Conservation (phyloP, 441 rosid genomes). For the Hura crepitans region DNA sequence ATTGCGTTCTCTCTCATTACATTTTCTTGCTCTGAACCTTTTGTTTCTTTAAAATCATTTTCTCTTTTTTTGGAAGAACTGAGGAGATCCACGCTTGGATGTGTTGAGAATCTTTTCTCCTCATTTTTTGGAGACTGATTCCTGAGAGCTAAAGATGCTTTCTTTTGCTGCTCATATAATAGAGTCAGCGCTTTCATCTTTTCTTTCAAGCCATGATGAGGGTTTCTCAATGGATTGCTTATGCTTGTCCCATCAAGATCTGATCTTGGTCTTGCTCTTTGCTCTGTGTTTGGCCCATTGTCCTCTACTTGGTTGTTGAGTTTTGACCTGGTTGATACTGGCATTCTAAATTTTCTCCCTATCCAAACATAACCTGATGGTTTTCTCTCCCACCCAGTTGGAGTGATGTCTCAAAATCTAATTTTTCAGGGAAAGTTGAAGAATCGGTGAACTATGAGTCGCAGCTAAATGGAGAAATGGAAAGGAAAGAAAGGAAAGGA, state of each 20-base stretch:
- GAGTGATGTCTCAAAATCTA: conserved; percentile 21
- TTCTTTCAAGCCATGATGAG: conserved; percentile 75
- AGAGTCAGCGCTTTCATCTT: conserved; percentile 70
- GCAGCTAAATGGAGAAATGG: conserved; percentile 21
- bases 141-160: conserved; percentile 45
- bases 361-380: conserved; percentile 43
- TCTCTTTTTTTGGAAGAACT: conserved; percentile 41
- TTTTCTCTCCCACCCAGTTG: conserved; percentile 23
- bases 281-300: conserved; percentile 31
- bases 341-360: conserved; percentile 48
- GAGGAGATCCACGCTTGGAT: conserved; percentile 51
- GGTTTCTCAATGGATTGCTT: conserved; percentile 45
- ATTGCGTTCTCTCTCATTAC: conserved; percentile 43
- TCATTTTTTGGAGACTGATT: conserved; percentile 46
- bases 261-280: conserved; percentile 29
- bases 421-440: conserved; percentile 19
- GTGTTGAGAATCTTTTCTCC: conserved; percentile 44
- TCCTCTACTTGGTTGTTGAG: conserved; percentile 35
- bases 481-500: conserved; percentile 24
- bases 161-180: conserved; percentile 78
- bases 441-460: neutral
- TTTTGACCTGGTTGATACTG: conserved; percentile 78
- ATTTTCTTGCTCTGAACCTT: conserved; percentile 32
- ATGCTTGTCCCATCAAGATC: conserved; percentile 37
- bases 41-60: conserved; percentile 25